phyloP scores from a whole-genome alignment of 805 yeast species.

The Spathaspora boniae region DNA sequence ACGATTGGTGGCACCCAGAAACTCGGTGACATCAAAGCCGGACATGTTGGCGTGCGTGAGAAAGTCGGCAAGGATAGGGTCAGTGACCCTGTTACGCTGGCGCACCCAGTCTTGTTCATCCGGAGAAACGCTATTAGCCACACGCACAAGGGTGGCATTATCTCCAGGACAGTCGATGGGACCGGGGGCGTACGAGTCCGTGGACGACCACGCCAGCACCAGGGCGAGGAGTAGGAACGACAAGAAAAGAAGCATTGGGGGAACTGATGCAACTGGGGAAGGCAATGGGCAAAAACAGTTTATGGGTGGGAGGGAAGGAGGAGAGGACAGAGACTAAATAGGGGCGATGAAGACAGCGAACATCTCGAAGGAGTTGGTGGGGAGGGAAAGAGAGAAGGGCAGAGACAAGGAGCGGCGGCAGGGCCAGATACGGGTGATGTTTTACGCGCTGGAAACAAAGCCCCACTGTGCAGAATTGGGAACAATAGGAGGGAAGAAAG shows the following conservation, averaged over 20 bases:
- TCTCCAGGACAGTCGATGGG: slow-evolving; percentile 49
- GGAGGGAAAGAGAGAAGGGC: too few relatives aligned
- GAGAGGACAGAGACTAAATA: background rate
- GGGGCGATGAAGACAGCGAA: too few relatives aligned
- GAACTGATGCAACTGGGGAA: too few relatives aligned
- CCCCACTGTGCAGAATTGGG: too few relatives aligned
- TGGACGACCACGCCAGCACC: slow-evolving; percentile 45
- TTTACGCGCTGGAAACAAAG: too few relatives aligned
- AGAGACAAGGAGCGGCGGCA: too few relatives aligned
- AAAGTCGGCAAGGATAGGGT: slow-evolving; percentile 43
- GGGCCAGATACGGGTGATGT: too few relatives aligned
- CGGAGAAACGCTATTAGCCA: slow-evolving; percentile 44
- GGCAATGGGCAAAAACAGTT: too few relatives aligned
- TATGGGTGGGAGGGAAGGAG: too few relatives aligned
- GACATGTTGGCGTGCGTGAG: slow-evolving; percentile 43
- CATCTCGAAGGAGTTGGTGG: too few relatives aligned
- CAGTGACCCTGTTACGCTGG: slow-evolving; percentile 44
- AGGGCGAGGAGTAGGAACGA: slow-evolving; percentile 9
- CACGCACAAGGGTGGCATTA: slow-evolving; percentile 34
- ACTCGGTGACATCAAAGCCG: slow-evolving; percentile 46
- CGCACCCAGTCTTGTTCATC: slow-evolving; percentile 53
- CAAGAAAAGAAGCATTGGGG: too few relatives aligned
- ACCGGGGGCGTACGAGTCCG: slow-evolving; percentile 61
- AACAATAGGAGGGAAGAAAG: too few relatives aligned
- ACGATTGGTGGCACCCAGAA: slow-evolving; percentile 23